Conservation (phyloP, 2,329 filamentous ascomycete species). For the Thielaviopsis euricoi region DNA sequence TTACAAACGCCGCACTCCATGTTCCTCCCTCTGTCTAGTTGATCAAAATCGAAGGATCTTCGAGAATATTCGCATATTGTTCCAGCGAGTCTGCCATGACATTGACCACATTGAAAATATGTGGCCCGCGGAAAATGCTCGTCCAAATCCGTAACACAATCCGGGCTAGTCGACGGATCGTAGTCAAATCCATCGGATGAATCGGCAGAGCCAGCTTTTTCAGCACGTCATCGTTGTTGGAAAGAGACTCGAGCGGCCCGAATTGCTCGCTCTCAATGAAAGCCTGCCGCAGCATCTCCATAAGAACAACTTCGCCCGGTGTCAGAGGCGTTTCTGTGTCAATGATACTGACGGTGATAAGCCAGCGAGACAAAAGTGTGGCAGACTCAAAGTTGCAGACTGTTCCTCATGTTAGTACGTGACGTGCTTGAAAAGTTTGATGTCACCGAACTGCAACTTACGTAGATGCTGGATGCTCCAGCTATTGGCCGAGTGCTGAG, state of each 20-base stretch:
- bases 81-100: constrained; percentile 41
- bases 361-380: constrained; percentile 43
- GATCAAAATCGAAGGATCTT: constrained; percentile 25
- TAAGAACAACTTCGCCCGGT: constrained; percentile 34
- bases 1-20: too few relatives aligned
- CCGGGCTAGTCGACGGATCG: constrained; percentile 37
- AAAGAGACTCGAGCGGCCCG: constrained; percentile 39
- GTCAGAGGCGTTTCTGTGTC: constrained; percentile 33
- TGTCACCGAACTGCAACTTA: constrained; percentile 22
- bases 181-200: constrained; percentile 30
- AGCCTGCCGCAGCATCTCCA: constrained; percentile 40
- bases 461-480: constrained; percentile 48
- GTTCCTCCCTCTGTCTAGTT: not conserved
- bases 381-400: constrained; percentile 48
- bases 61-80: constrained; percentile 38
- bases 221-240: constrained; percentile 19
- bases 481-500: constrained; percentile 41
- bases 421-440: constrained; percentile 1
- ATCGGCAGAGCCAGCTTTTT: constrained; percentile 24
- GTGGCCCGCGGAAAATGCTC: constrained; percentile 43
- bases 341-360: constrained; percentile 37
- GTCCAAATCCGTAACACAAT: constrained; percentile 45
- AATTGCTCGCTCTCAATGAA: constrained; percentile 47
- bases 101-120: constrained; percentile 43
- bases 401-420: constrained; percentile 13